A percentile compares a stretch with the other conserved stretches of the same genome.
Conservation (phyloP, 148 eudicot genomes). For the Suaeda aralocaspica region DNA sequence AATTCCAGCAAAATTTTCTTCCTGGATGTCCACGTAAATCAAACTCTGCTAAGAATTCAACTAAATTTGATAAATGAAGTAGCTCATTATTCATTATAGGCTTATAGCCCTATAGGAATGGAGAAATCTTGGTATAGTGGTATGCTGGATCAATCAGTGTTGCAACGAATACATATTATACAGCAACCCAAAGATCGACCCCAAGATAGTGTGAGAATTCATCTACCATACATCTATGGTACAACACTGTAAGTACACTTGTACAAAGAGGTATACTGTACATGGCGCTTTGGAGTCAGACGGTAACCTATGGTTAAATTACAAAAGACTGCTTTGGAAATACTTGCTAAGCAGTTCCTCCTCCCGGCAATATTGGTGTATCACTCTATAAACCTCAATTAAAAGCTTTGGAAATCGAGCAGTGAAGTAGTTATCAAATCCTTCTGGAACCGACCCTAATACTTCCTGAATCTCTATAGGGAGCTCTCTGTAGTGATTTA, state of each 20-base stretch:
- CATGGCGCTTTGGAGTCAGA: slow-evolving; percentile 9
- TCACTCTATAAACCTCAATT: slow-evolving; percentile 72
- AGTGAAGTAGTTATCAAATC: slow-evolving; percentile 69
- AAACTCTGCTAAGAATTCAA: no score
- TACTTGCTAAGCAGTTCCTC: slow-evolving; percentile 70
- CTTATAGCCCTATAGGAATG: no score
- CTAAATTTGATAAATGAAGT: no score
- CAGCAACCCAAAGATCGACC: not conserved
- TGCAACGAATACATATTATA: slow-evolving; percentile 5
- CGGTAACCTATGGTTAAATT: not conserved
- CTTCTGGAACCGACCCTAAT: slow-evolving; percentile 81
- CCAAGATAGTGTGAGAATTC: not conserved
- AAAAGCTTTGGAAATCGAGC: slow-evolving; percentile 74
- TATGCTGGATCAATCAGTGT: not conserved
- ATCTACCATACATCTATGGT: not conserved
- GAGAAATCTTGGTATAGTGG: not conserved
- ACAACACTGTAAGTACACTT: not conserved
- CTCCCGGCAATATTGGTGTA: slow-evolving; percentile 46
- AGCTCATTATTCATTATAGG: not conserved
- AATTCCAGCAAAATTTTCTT: no score
- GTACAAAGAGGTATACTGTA: slow-evolving; percentile 19
- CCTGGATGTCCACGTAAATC: no score
- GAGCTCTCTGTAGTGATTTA: slow-evolving; percentile 82
- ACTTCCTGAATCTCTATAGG: slow-evolving; percentile 72
- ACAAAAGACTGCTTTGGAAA: slow-evolving; percentile 40